Conservation (phyloP, 2,329 filamentous ascomycete genomes). For the Aspergillus thermomutatus region DNA sequence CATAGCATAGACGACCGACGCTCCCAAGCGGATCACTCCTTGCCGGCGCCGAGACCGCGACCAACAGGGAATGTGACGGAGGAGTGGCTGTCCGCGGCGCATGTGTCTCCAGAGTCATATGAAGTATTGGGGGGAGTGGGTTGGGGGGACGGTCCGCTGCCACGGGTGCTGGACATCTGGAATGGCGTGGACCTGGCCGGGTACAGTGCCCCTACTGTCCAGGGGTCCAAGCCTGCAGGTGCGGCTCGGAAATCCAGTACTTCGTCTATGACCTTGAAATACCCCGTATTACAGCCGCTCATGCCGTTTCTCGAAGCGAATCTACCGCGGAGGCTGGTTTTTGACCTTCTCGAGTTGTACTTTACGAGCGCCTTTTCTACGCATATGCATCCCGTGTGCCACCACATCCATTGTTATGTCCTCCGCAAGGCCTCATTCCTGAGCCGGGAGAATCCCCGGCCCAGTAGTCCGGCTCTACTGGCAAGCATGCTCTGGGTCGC, state of each 20-base stretch:
- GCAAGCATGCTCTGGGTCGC: slow-evolving; percentile 97
- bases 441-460: slow-evolving; percentile 72
- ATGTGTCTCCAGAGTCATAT: slow-evolving; percentile 32
- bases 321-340: slow-evolving; percentile 74
- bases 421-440: slow-evolving; percentile 86
- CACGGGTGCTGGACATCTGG: slow-evolving; percentile 30
- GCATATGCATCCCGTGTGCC: slow-evolving; percentile 85
- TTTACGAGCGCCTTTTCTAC: slow-evolving; percentile 85
- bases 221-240: slow-evolving; percentile 55
- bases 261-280: slow-evolving; percentile 54
- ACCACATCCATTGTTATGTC: slow-evolving; percentile 84
- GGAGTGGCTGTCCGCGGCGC: slow-evolving; percentile 31
- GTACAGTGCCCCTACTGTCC: slow-evolving; percentile 44
- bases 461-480: slow-evolving; percentile 79
- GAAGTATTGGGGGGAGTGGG: slow-evolving; percentile 25
- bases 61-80: slow-evolving; percentile 26
- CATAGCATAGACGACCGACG: slow-evolving; percentile 29
- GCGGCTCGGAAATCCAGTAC: slow-evolving; percentile 49
- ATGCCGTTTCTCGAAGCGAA: slow-evolving; percentile 76
- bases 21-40: slow-evolving; percentile 19
- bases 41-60: slow-evolving; percentile 15
- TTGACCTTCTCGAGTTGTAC: slow-evolving; percentile 85
- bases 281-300: slow-evolving; percentile 80
- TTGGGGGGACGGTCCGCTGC: slow-evolving; percentile 25
- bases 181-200: slow-evolving; percentile 26